These are phyloP conservation scores for Salvia hispanica DNA, from an alignment of 257 asterid genomes.

Conservation along the genomic window DNA sequence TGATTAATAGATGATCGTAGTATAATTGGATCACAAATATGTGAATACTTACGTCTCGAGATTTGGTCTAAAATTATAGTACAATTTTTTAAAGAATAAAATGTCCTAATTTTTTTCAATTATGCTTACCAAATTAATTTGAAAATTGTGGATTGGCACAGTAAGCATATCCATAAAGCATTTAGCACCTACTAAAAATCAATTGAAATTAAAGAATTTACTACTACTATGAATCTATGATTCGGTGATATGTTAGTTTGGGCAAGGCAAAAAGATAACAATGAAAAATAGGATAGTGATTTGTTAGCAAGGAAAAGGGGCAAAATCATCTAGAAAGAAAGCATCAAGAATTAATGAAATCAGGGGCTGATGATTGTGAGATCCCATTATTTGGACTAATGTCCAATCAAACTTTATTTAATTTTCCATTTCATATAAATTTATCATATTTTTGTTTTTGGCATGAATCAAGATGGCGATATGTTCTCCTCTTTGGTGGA, in stretches of 20 bases:
- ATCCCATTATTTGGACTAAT: constrained; percentile 43
- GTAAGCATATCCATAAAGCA: background rate
- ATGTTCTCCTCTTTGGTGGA: constrained; percentile 39
- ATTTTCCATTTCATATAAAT: background rate
- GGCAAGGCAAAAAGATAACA: too few relatives aligned
- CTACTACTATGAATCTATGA: too few relatives aligned
- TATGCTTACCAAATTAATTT: background rate
- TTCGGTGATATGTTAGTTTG: too few relatives aligned
- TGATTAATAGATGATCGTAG: background rate
- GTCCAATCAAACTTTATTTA: constrained; percentile 35
- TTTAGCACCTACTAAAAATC: background rate
- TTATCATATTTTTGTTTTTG: background rate
- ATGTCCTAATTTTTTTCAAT: background rate
- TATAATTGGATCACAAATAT: background rate
- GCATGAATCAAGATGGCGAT: constrained; percentile 25
- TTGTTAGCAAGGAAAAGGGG: background rate
- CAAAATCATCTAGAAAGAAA: background rate
- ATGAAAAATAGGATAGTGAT: background rate
- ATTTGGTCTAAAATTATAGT: too few relatives aligned
- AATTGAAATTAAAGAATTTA: too few relatives aligned
- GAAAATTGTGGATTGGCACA: background rate
- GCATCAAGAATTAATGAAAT: constrained; percentile 42
- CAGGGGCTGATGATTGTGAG: constrained; percentile 38
- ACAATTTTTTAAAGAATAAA: too few relatives aligned
- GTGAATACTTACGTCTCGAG: background rate